Conservation (phyloP, 129 eudicot species). For the Escallonia herrerae region DNA sequence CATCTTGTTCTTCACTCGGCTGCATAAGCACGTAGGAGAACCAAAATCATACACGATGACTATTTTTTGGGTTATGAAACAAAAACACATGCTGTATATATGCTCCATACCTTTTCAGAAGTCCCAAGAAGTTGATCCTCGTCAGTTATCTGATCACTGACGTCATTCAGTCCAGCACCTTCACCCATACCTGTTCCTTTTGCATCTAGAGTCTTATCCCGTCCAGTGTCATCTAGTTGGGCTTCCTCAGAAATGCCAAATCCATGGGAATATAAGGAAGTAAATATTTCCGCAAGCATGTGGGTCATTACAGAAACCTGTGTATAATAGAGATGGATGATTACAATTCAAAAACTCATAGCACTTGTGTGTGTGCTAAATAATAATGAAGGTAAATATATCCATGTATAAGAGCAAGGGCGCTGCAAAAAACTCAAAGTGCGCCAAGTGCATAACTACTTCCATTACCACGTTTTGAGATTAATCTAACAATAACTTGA, state of each 20-base stretch:
- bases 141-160: conserved; percentile 81
- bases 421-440: too few species aligned
- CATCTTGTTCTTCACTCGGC: conserved; percentile 57
- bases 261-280: conserved; percentile 71
- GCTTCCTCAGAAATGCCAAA: conserved; percentile 51
- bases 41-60: not conserved
- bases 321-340: not conserved
- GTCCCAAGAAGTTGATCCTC: conserved; percentile 91
- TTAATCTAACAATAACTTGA: not conserved
- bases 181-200: conserved; percentile 94
- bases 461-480: not conserved
- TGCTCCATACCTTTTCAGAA: conserved; percentile 50
- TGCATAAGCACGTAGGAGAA: conserved; percentile 15
- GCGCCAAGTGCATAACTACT: not conserved
- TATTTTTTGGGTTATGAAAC: too few species aligned
- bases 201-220: conserved; percentile 43
- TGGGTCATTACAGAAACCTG: conserved; percentile 67
- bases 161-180: conserved; percentile 80
- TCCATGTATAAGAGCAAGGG: too few species aligned
- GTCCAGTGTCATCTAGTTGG: conserved; percentile 37
- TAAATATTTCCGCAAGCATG: conserved; percentile 58
- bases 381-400: too few species aligned
- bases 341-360: not conserved
- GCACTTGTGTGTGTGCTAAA: too few species aligned
- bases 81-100: not conserved